Percentiles rank a stretch among this genome's conserved stretches.
Conservation (phyloP, 208 protist species). For the Leishmania major region DNA sequence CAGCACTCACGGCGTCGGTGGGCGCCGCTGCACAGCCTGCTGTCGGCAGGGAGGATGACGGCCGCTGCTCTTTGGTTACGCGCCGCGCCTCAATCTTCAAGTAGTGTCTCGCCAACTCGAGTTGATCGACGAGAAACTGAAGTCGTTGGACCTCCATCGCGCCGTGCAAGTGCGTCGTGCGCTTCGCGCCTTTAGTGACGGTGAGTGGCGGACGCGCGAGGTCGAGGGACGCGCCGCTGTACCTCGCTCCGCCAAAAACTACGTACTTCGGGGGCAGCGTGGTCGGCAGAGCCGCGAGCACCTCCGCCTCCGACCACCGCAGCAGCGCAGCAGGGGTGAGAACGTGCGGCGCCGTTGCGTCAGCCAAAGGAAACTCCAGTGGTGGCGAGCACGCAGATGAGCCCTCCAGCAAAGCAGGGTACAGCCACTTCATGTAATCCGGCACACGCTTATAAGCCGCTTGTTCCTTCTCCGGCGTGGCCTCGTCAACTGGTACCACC, state of each 20-base stretch:
- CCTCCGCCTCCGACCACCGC: conserved; percentile 32
- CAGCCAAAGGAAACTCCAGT: conserved; percentile 33
- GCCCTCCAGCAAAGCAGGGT: conserved; percentile 17
- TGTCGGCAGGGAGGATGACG: too few species aligned
- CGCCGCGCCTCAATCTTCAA: conserved; percentile 46
- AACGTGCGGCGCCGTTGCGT: conserved; percentile 29
- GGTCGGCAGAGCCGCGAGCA: conserved; percentile 31
- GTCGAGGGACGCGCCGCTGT: conserved; percentile 39
- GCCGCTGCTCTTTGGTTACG: not conserved
- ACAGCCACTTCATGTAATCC: conserved; percentile 40
- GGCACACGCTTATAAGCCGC: not conserved
- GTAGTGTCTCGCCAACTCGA: conserved; percentile 72
- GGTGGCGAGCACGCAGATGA: not conserved
- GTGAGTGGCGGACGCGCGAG: conserved; percentile 19
- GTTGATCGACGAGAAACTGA: conserved; percentile 71
- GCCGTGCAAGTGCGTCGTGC: conserved; percentile 4
- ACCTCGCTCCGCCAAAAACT: conserved; percentile 82
- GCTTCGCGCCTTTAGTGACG: not conserved
- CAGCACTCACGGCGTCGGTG: not conserved
- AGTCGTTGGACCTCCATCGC: conserved; percentile 35
- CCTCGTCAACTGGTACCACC: too few species aligned
- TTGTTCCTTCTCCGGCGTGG: not conserved
- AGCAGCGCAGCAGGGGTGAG: conserved; percentile 25
- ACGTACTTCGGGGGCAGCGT: conserved; percentile 66
- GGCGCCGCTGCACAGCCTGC: not conserved